These are phyloP conservation scores for Pyrus bretschneideri DNA, from an alignment of 306 rosid species.

Conservation along the genomic window DNA sequence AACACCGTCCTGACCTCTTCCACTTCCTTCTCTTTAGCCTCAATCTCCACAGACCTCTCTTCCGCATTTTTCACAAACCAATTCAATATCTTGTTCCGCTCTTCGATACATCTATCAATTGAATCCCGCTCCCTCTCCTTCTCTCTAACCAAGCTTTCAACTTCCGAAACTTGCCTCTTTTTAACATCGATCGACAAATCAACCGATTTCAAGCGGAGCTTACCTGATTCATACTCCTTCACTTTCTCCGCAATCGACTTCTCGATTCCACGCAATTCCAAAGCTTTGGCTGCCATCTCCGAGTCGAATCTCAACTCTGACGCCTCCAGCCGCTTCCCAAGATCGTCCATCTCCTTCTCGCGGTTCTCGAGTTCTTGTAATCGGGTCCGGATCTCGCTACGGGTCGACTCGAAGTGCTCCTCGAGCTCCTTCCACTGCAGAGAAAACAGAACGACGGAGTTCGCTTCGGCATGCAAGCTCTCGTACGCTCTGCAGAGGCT, in stretches of 20 bases:
- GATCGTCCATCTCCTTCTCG: not conserved
- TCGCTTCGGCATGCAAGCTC: constrained; percentile 23
- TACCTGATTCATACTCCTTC: not conserved
- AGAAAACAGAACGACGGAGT: constrained; percentile 17
- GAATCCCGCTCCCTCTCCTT: constrained; percentile 25
- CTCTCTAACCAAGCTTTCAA: constrained; percentile 17
- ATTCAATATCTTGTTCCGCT: constrained; percentile 13
- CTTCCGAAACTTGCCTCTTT: not conserved
- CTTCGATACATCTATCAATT: constrained; percentile 9
- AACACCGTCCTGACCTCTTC: not conserved
- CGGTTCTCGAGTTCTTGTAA: not conserved
- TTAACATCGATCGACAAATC: not conserved
- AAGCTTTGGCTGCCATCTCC: not conserved
- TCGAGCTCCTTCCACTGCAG: constrained; percentile 11
- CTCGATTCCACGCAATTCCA: not conserved
- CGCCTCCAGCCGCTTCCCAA: not conserved
- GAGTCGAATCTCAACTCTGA: not conserved
- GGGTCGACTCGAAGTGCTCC: constrained; percentile 31
- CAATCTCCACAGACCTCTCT: not conserved
- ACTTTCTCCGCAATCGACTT: not conserved
- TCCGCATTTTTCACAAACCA: not conserved
- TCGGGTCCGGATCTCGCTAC: constrained; percentile 2
- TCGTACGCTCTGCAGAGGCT: constrained; percentile 20
- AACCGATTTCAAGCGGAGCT: not conserved
- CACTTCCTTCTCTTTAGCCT: constrained; percentile 8